Percentiles rank a stretch among this genome's conserved stretches.
phyloP scores from a whole-genome alignment of 352 stramenopile species.

The Halophytophthora batemanensis region DNA sequence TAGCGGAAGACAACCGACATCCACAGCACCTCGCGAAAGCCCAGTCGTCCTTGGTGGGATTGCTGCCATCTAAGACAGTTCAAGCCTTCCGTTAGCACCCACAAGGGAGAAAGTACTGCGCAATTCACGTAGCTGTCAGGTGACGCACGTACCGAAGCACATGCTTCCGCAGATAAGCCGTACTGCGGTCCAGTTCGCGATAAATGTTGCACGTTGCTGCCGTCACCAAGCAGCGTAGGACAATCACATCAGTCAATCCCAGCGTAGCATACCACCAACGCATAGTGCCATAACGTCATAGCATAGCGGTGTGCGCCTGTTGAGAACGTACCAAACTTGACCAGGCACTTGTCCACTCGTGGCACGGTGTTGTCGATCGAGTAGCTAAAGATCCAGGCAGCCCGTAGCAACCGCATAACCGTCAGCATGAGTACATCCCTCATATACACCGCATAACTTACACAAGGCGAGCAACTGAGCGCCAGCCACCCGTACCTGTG shows the following conservation, averaged over 20 bases:
- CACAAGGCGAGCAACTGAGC: neutral
- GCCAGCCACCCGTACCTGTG: slow-evolving; percentile 32
- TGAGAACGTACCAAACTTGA: slow-evolving; percentile 67
- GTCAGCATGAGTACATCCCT: too few relatives aligned
- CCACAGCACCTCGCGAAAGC: slow-evolving; percentile 74
- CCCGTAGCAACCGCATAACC: neutral
- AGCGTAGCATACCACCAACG: slow-evolving; percentile 1
- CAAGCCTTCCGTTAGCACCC: too few relatives aligned
- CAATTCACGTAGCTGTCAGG: too few relatives aligned
- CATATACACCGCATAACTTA: neutral
- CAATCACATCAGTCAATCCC: neutral
- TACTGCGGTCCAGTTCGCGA: slow-evolving; percentile 77
- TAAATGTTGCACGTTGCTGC: slow-evolving; percentile 83
- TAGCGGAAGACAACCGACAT: slow-evolving; percentile 79
- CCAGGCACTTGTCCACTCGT: slow-evolving; percentile 63
- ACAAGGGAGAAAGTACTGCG: too few relatives aligned
- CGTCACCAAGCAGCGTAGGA: neutral
- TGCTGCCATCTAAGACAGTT: slow-evolving; percentile 83
- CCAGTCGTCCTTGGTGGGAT: slow-evolving; percentile 61
- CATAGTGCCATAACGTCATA: too few relatives aligned
- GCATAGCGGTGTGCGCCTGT: too few relatives aligned
- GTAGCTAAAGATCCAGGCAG: slow-evolving; percentile 32
- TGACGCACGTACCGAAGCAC: too few relatives aligned
- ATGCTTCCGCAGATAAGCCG: slow-evolving; percentile 77
- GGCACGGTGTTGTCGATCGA: slow-evolving; percentile 67